Base-by-base conservation (phyloP, 2,329 filamentous ascomycete genomes). In the Coniella lustricola region DNA sequence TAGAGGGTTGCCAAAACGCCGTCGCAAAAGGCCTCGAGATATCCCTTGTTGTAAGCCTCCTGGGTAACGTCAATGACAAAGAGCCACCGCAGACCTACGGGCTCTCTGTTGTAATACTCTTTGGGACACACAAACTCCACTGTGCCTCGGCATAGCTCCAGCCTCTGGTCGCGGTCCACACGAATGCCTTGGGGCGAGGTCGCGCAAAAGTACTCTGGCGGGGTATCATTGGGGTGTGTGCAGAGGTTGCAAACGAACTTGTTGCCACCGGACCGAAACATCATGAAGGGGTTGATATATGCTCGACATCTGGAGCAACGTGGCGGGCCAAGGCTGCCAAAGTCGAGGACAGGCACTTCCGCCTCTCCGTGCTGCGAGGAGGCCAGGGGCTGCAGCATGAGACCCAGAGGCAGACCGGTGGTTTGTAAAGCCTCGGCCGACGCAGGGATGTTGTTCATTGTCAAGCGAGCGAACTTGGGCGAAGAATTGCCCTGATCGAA, bases 221-320 rank as follows among this genome's bases (percentile, higher is more conserved):
- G 74, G 0, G 94, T 94, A 61, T 98, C 93, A 64, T 97, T 98
- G 43, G 93, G 90, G 64, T 97, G 95, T 18, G 87, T 93, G 71
- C 93, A 98, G 69, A 98, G 87, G 63, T 98, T 98, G 72, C 93
- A 98, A 45, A 95, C 89, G 64, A 95, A 94, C 64, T 95, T 95
- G 70, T 91, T 95, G 49, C 93, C 93, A 33, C 91, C 91, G 14
- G 86, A 85, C 51, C 86, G 81, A 75, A 98, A 98, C 62, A 90
- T 87, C 93, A 98, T 97, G 64, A 98, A 98, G 2, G 93, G 93
- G 62, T 98, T 98, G 70, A 98, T 94, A 68, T 98, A 98, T 13
- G 91, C 86, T 62, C 93, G 80, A 72, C 93, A 98, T 69, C 93
- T 79, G 59, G 88, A 82, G 68, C 93, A 98, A 64, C 93, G 81